These are phyloP conservation scores for Globomyces sp. DNA, from an alignment of 371 early-diverging fungal species.

Conservation along the genomic window DNA sequence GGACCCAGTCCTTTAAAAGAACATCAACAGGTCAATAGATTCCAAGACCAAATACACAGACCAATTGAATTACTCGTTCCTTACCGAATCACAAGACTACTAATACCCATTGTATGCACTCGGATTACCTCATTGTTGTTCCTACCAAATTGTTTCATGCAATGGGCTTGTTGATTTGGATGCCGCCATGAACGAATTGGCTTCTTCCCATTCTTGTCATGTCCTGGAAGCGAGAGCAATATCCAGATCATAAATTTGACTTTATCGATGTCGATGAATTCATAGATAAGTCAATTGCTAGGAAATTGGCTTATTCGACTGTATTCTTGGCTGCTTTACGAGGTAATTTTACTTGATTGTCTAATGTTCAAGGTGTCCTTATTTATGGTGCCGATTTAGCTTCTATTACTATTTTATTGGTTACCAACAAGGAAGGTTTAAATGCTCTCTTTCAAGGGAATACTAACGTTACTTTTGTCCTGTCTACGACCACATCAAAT, in stretches of 20 bases:
- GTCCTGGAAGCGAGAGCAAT: conserved; percentile 74
- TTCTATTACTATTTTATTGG: conserved; percentile 20
- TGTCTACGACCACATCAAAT: neutral
- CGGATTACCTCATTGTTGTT: no score
- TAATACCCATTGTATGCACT: no score
- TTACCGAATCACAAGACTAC: no score
- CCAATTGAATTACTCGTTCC: no score
- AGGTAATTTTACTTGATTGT: conserved; percentile 29
- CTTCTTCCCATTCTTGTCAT: neutral
- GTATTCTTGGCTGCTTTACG: conserved; percentile 68
- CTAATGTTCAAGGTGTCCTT: conserved; percentile 36
- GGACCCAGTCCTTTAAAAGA: no score
- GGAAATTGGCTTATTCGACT: conserved; percentile 54
- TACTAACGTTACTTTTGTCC: neutral
- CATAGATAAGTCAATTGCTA: conserved; percentile 39
- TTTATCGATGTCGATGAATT: conserved; percentile 82
- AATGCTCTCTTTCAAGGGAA: conserved; percentile 1
- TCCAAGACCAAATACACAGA: no score
- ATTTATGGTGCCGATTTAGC: conserved; percentile 53
- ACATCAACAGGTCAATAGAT: no score
- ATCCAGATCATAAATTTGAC: conserved; percentile 85
- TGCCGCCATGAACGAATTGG: no score
- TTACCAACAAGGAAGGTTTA: conserved; percentile 17
- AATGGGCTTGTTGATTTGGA: no score
- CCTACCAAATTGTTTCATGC: no score